phyloP scores from a whole-genome alignment of 805 yeast species.

The Candida sithepensis region DNA sequence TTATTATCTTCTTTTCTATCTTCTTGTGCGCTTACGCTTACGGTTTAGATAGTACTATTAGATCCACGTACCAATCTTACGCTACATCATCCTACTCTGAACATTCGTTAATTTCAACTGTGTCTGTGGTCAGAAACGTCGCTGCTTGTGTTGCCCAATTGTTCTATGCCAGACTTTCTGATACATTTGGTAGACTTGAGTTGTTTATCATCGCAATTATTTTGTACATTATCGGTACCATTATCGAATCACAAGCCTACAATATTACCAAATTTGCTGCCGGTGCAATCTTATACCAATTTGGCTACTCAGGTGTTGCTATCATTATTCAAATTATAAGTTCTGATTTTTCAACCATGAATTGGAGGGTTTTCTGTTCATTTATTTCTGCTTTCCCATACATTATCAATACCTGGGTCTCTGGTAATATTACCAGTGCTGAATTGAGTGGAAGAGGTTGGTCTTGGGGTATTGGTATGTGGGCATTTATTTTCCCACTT shows the following conservation, averaged over 20 bases:
- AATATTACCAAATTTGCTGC: constrained; percentile 58
- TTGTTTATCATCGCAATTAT: constrained; percentile 45
- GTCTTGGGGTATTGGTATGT: constrained; percentile 78
- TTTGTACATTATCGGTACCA: constrained; percentile 60
- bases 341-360: constrained; percentile 65
- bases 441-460: constrained; percentile 37
- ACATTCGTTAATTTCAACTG: constrained; percentile 57
- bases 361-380: constrained; percentile 66
- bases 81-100: constrained; percentile 52
- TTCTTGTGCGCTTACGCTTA: constrained; percentile 57
- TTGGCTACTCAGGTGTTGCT: constrained; percentile 63
- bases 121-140: constrained; percentile 54
- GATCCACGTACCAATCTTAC: constrained; percentile 46
- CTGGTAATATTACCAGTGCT: constrained; percentile 53
- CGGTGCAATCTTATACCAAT: constrained; percentile 53
- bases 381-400: constrained; percentile 69
- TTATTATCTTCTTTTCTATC: constrained; percentile 42
- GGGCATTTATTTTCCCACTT: constrained; percentile 74
- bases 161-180: constrained; percentile 59
- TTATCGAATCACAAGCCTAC: constrained; percentile 58
- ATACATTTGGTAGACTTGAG: constrained; percentile 63
- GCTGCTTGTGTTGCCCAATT: constrained; percentile 68
- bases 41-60: constrained; percentile 51
- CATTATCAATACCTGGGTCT: constrained; percentile 75
- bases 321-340: constrained; percentile 53